Evolutionary conservation across 495 filamentous ascomycete genomes (phyloP).

Genomic region (Aspergillus asperescens): DNA sequence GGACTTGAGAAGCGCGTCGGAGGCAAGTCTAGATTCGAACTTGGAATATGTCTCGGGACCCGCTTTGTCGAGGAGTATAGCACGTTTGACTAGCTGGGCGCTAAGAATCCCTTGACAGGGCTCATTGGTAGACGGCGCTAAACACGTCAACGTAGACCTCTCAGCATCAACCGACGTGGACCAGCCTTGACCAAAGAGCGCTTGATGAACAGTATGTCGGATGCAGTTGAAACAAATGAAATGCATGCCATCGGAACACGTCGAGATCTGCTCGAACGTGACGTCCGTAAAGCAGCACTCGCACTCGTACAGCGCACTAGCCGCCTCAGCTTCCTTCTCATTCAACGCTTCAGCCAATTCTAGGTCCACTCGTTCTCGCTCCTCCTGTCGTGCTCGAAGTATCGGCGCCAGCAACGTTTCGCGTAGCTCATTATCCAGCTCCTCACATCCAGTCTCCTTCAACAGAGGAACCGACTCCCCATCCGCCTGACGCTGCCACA

Average conservation of each 20-base stretch:
- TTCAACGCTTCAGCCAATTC: conserved; percentile 63
- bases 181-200: conserved; percentile 91
- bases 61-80: conserved; percentile 60
- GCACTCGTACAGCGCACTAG: conserved; percentile 74
- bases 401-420: conserved; percentile 60
- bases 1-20: conserved; percentile 64
- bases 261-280: conserved; percentile 75
- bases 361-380: conserved; percentile 59
- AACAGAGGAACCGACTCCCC: conserved; percentile 52
- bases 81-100: conserved; percentile 59
- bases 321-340: conserved; percentile 65
- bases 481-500: conserved; percentile 52
- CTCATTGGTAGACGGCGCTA: conserved; percentile 60
- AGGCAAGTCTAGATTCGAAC: conserved; percentile 70
- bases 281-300: conserved; percentile 79
- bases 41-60: conserved; percentile 64
- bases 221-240: conserved; percentile 85
- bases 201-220: conserved; percentile 69
- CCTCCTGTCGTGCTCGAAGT: conserved; percentile 45
- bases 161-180: conserved; percentile 66
- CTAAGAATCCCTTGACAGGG: conserved; percentile 70
- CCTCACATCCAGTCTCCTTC: conserved; percentile 65
- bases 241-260: conserved; percentile 67
- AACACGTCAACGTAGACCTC: conserved; percentile 68
- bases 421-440: conserved; percentile 77